Conservation (phyloP, 2,329 filamentous ascomycete species). For the Thyridium curvatum region DNA sequence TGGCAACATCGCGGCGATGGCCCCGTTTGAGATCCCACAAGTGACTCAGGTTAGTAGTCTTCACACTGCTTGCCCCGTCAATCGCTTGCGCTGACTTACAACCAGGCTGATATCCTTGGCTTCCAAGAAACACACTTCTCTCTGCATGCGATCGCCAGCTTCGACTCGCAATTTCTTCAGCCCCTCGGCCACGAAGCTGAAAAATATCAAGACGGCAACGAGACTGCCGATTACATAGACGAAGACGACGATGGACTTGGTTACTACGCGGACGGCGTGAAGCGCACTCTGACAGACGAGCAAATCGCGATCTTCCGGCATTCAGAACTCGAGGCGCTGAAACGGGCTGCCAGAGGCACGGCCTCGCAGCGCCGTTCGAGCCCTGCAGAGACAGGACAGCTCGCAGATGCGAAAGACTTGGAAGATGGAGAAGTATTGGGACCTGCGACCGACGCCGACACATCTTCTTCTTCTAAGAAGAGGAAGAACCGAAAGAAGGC, state of each 20-base stretch:
- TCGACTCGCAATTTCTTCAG: conserved; percentile 37
- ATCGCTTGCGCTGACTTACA: background rate
- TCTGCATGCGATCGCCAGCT: conserved; percentile 33
- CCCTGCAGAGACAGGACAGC: no score
- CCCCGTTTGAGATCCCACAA: no score
- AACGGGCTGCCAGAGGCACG: conserved; percentile 29
- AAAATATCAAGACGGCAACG: conserved; percentile 19
- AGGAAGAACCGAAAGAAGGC: conserved; percentile 28
- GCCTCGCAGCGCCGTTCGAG: no score
- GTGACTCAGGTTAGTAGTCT: no score
- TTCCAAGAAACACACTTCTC: conserved; percentile 60
- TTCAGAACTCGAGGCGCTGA: conserved; percentile 71
- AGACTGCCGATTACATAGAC: conserved; percentile 28
- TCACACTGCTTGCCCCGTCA: no score
- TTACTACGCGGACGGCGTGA: conserved; percentile 80
- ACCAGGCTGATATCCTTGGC: conserved; percentile 50
- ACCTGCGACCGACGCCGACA: no score
- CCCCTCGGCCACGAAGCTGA: conserved; percentile 17
- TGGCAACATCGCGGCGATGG: no score
- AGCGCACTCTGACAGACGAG: conserved; percentile 84
- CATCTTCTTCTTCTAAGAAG: conserved; percentile 11
- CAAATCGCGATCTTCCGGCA: conserved; percentile 88
- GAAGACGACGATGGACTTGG: conserved; percentile 66
- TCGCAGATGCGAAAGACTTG: no score
- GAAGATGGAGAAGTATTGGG: no score